phyloP scores from a whole-genome alignment of 805 yeast genomes.

The Tetrapisispora arboricola region DNA sequence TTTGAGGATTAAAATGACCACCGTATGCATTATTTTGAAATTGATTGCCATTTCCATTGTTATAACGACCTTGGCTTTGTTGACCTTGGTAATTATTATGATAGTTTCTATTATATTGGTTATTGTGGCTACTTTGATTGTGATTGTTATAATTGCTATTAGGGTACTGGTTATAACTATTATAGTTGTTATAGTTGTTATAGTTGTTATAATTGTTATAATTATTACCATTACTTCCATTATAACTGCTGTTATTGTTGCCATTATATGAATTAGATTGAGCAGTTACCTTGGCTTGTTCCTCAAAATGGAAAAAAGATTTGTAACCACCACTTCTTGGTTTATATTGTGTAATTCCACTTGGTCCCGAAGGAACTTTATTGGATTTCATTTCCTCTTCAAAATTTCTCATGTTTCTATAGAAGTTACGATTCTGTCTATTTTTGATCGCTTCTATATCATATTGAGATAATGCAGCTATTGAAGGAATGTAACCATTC shows the following conservation, averaged over 20 bases:
- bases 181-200: not conserved
- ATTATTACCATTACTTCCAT: constrained; percentile 12
- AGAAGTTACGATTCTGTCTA: constrained; percentile 28
- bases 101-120: constrained; percentile 1
- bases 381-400: constrained; percentile 32
- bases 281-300: constrained; percentile 12
- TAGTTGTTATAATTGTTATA: not conserved
- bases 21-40: constrained; percentile 1
- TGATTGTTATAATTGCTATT: constrained; percentile 5
- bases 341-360: constrained; percentile 35
- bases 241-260: constrained; percentile 5
- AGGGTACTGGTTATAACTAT: constrained; percentile 5
- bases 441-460: constrained; percentile 56
- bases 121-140: not conserved
- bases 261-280: constrained; percentile 4
- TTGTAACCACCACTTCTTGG: constrained; percentile 44
- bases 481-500: constrained; percentile 63
- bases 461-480: constrained; percentile 49
- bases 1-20: constrained; percentile 4
- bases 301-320: constrained; percentile 30
- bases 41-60: not conserved
- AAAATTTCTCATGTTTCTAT: constrained; percentile 27
- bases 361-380: constrained; percentile 38
- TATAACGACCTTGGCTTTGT: constrained; percentile 3
- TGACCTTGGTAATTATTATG: constrained; percentile 1